phyloP scores from a whole-genome alignment of 331 rosid genomes.

The Spiraea crenata region DNA sequence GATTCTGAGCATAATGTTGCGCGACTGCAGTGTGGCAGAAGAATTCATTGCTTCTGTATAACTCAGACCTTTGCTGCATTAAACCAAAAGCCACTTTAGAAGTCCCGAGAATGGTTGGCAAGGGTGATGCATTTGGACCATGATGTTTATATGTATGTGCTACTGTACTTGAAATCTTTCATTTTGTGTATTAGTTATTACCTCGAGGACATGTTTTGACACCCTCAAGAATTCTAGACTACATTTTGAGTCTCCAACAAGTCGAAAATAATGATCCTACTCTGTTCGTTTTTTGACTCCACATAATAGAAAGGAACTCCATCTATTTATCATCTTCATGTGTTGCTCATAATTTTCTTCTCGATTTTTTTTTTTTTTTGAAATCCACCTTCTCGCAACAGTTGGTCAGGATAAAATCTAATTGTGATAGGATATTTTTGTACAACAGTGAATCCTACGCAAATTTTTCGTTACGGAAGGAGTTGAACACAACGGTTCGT shows the following conservation, averaged over 20 bases:
- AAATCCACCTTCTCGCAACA: neutral
- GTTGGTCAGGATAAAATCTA: neutral
- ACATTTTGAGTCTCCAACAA: no score
- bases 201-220: neutral
- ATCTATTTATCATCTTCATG: no score
- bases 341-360: no score
- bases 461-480: no score
- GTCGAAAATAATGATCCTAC: no score
- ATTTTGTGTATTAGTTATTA: conserved; percentile 1
- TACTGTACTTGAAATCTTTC: neutral
- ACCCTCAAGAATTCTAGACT: neutral
- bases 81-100: neutral
- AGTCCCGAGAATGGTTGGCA: neutral
- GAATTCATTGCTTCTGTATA: neutral
- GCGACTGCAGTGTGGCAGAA: neutral
- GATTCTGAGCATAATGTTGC: neutral
- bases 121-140: neutral
- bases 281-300: no score
- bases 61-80: neutral
- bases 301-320: no score
- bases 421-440: neutral
- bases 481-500: neutral
- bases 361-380: neutral
- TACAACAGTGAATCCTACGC: neutral
- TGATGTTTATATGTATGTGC: neutral